Conservation (phyloP, 345 rosid genomes). For the Arabidopsis arenosa region DNA sequence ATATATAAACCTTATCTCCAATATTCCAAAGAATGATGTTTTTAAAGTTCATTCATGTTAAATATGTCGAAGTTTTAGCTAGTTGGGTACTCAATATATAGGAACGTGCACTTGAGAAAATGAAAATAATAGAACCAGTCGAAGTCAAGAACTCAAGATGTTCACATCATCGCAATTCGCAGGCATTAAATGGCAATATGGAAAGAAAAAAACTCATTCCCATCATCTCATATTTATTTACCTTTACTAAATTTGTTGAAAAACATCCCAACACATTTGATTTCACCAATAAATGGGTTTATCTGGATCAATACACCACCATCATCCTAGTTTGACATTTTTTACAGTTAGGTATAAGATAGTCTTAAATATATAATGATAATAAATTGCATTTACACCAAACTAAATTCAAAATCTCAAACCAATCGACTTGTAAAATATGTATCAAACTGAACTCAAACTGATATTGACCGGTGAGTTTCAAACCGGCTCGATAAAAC, state of each 20-base stretch:
- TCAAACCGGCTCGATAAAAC: background rate
- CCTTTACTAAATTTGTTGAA: background rate
- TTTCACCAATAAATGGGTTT: background rate
- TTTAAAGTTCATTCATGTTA: background rate
- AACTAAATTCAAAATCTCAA: background rate
- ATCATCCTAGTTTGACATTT: slow-evolving; percentile 2
- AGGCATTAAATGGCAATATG: background rate
- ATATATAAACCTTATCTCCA: no score
- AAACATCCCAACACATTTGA: background rate
- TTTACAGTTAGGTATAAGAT: background rate
- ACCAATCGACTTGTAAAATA: background rate
- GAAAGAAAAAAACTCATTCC: background rate
- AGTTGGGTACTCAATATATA: background rate
- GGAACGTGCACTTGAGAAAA: background rate
- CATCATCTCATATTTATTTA: slow-evolving; percentile 11
- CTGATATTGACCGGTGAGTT: background rate
- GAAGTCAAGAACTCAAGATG: slow-evolving; percentile 9
- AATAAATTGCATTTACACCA: no score
- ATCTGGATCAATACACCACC: background rate
- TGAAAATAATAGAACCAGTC: background rate
- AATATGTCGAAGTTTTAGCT: background rate
- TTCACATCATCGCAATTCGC: slow-evolving; percentile 4
- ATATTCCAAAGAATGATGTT: no score
- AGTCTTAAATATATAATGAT: background rate
- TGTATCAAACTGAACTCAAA: background rate